phyloP scores from a whole-genome alignment of 2,329 filamentous ascomycete genomes.

The Trichoderma sp. region DNA sequence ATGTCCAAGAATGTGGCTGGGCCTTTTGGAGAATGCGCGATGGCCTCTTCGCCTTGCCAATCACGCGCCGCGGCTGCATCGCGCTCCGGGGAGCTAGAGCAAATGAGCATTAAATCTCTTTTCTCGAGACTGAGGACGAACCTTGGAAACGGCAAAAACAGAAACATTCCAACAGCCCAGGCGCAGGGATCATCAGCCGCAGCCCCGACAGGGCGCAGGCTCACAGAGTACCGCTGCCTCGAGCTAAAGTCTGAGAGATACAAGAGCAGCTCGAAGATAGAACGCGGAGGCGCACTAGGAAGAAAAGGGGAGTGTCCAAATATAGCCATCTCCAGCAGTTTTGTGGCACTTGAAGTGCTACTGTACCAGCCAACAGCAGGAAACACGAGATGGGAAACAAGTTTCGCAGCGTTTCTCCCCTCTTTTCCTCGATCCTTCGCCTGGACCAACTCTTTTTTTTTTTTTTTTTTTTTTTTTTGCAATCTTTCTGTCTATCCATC shows the following conservation, averaged over 20 bases:
- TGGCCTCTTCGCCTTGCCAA: slow-evolving; percentile 6
- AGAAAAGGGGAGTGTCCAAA: slow-evolving; percentile 14
- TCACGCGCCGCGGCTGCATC: background rate
- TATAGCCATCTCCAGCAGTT: slow-evolving; percentile 3
- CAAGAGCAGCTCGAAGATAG: background rate
- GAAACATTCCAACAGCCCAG: background rate
- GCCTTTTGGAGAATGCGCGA: background rate
- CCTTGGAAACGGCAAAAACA: background rate
- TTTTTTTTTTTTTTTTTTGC: background rate
- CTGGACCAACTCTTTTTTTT: background rate
- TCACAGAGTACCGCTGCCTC: background rate
- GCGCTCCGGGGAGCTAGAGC: background rate
- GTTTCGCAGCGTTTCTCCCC: background rate
- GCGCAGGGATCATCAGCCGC: slow-evolving; percentile 23
- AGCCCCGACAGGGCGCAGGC: slow-evolving; percentile 24
- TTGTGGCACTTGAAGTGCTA: background rate
- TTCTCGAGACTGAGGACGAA: background rate
- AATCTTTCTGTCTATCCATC: background rate
- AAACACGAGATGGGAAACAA: background rate
- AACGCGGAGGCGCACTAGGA: background rate
- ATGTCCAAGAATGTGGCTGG: background rate
- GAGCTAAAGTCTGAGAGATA: slow-evolving; percentile 5
- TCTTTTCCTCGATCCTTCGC: background rate
- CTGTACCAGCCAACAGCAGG: background rate
- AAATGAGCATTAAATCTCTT: slow-evolving; percentile 1